Conservation (phyloP, 2,329 filamentous ascomycete genomes). For the Domatiomyces catenatus region DNA sequence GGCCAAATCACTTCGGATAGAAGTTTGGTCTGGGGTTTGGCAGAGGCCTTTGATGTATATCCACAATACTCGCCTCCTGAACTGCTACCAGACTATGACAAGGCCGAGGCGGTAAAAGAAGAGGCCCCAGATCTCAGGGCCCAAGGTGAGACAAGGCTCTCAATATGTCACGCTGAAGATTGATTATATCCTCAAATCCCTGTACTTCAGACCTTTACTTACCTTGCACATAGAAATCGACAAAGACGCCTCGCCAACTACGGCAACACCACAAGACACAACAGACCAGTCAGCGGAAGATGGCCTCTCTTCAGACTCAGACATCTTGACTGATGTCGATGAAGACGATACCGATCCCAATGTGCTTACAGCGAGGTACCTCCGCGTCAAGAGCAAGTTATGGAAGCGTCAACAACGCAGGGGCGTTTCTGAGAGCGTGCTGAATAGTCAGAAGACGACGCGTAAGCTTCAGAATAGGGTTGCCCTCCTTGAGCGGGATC, state of each 20-base stretch:
- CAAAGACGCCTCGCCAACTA: not conserved
- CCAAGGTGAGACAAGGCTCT: not conserved
- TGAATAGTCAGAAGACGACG: constrained; percentile 18
- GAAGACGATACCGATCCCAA: constrained; percentile 37
- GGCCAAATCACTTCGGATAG: constrained; percentile 38
- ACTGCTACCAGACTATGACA: constrained; percentile 58
- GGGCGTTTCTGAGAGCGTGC: constrained; percentile 16
- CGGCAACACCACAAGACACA: constrained; percentile 5
- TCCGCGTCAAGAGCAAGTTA: constrained; percentile 57
- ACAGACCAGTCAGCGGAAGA: constrained; percentile 4
- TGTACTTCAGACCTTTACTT: not conserved
- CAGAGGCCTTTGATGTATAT: constrained; percentile 81
- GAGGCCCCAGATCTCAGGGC: not conserved
- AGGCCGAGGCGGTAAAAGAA: not conserved
- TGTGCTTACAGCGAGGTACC: constrained; percentile 57
- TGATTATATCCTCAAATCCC: not conserved
- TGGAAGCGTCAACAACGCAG: constrained; percentile 41
- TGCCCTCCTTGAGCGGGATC: constrained; percentile 59
- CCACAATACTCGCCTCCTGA: constrained; percentile 56
- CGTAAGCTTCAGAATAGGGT: constrained; percentile 52
- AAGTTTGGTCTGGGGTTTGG: constrained; percentile 66
- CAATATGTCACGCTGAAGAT: not conserved
- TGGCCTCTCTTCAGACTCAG: constrained; percentile 2
- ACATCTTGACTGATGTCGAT: constrained; percentile 5
- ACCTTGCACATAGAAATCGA: not conserved